Conservation (phyloP, 1,284 basidiomycete species). For the Tremellales sp. region DNA sequence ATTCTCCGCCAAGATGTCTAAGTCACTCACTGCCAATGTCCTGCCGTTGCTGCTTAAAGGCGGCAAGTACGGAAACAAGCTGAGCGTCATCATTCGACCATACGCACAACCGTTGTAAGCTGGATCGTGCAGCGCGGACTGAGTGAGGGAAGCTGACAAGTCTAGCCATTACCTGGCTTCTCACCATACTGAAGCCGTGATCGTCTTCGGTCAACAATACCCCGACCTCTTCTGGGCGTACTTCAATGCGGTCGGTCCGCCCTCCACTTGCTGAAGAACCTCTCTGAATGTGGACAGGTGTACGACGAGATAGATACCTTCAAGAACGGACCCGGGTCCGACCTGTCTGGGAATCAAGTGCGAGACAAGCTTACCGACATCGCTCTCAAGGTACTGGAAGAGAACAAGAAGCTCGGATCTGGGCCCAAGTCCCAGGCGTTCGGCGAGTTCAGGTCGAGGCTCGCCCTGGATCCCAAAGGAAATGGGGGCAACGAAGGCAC, state of each 20-base stretch:
- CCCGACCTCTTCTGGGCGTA: constrained; percentile 76
- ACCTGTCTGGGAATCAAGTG: constrained; percentile 66
- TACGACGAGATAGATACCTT: constrained; percentile 54
- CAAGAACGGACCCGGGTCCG: constrained; percentile 65
- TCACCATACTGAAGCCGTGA: constrained; percentile 71
- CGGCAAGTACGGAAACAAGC: constrained; percentile 69
- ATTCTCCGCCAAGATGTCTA: constrained; percentile 54
- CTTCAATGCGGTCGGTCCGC: constrained; percentile 58
- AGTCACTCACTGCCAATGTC: constrained; percentile 45
- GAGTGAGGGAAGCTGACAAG: neutral
- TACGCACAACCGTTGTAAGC: constrained; percentile 65
- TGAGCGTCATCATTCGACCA: constrained; percentile 71
- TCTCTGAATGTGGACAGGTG: constrained; percentile 69
- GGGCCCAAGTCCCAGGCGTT: constrained; percentile 32
- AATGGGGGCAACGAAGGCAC: constrained; percentile 53
- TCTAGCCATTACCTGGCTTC: constrained; percentile 68
- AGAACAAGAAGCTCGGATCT: constrained; percentile 19
- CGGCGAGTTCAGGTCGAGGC: constrained; percentile 32
- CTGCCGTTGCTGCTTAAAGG: constrained; percentile 51
- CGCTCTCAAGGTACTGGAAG: constrained; percentile 41
- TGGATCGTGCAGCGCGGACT: neutral
- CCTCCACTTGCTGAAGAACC: constrained; percentile 48
- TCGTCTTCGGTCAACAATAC: constrained; percentile 67
- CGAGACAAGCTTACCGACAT: constrained; percentile 64
- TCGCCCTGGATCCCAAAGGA: constrained; percentile 26